Evolutionary conservation across 306 rosid genomes (phyloP).

Genomic region (Ochetophila trinervis): DNA sequence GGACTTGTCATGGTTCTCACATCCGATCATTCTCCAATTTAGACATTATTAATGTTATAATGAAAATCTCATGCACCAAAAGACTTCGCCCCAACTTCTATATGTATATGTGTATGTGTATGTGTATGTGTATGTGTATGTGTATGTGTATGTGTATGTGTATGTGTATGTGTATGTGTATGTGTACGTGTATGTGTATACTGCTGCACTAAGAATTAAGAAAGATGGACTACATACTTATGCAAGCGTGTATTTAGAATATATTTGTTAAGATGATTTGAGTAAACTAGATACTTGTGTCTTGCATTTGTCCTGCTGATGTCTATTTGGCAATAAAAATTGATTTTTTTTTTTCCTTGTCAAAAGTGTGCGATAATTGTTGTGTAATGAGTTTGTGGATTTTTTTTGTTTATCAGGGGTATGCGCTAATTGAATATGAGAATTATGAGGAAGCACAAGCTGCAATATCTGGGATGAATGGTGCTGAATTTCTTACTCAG

Average conservation of each 20-base stretch:
- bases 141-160: no score
- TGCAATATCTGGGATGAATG: slow-evolving; percentile 85
- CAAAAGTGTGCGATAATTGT: not conserved
- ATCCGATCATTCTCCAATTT: no score
- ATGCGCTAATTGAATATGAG: slow-evolving; percentile 57
- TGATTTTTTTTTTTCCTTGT: not conserved
- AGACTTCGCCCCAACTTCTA: no score
- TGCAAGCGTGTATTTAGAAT: not conserved
- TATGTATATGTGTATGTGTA: no score
- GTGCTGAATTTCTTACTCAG: slow-evolving; percentile 74
- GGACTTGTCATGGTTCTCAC: no score
- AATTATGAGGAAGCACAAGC: slow-evolving; percentile 64
- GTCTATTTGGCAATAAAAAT: not conserved
- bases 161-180: no score
- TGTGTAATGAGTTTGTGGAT: not conserved
- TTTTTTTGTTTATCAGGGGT: slow-evolving; percentile 31
- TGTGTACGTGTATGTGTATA: no score
- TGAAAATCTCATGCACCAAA: no score
- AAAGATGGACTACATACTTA: not conserved
- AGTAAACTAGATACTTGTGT: not conserved
- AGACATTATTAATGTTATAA: no score
- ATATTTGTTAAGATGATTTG: not conserved
- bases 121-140: no score
- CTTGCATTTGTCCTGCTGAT: not conserved
- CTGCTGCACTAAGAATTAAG: no score